phyloP scores from a whole-genome alignment of 352 stramenopile genomes.

The Phytophthora sp. region DNA sequence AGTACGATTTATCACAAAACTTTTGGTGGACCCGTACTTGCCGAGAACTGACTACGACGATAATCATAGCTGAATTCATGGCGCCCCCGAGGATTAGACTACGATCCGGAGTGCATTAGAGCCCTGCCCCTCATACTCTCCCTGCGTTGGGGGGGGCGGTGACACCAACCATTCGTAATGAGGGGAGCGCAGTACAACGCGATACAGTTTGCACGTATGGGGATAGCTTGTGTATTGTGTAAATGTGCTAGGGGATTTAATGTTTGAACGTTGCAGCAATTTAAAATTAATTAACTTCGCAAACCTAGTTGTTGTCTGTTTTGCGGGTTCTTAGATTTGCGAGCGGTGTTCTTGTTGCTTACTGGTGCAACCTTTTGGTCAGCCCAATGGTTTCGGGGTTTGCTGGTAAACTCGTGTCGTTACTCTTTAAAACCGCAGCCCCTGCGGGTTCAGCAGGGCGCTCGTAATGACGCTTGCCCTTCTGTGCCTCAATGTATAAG shows the following conservation, averaged over 20 bases:
- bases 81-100: conserved; percentile 42
- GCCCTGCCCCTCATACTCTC: conserved; percentile 39
- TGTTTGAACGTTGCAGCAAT: no score
- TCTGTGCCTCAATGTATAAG: conserved; percentile 71
- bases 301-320: no score
- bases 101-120: conserved; percentile 53
- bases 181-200: no score
- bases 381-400: neutral
- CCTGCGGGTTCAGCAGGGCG: neutral
- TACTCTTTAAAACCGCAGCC: neutral
- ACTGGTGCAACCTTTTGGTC: neutral
- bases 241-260: no score
- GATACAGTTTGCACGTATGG: no score
- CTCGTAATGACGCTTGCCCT: conserved; percentile 66
- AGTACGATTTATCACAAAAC: no score
- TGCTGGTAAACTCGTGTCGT: neutral
- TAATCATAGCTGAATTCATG: neutral
- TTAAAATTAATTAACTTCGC: no score
- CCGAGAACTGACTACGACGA: no score
- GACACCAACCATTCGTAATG: conserved; percentile 35
- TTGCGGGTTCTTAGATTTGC: no score
- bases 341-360: conserved; percentile 7
- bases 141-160: conserved; percentile 33
- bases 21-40: no score
- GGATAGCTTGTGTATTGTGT: no score